Base-by-base conservation (phyloP, 257 asterid species). In the Nicotiana knightiana region DNA sequence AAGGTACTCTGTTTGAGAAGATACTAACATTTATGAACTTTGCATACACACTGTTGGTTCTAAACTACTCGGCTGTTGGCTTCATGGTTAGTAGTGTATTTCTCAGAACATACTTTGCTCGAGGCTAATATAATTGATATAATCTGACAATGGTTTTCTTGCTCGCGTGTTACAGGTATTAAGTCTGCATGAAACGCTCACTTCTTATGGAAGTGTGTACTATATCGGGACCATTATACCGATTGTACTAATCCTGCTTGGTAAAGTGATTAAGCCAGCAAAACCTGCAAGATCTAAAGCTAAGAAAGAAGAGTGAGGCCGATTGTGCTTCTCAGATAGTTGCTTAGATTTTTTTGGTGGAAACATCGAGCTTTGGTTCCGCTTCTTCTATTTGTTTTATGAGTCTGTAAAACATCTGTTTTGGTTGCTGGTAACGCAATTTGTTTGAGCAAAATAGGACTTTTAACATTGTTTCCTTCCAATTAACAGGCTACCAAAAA, bases 31-130 rank as follows among this genome's bases (percentile, higher is more conserved):
- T 92, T 16, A 46, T 84, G 59, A 96, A 92, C 92, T 94, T 96
- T 57, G 81, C 82, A 3, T 94, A 96, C 91, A 96, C 99, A 1
- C 70, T 90, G 65, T 87, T 96, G 80, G 89, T 89, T 80, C 91
- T 96, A 57, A 96, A 94, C 90, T 94, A 94, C 89, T 96, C 99
- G 3, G 77, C 89, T 53, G 89, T 96, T 32, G 98, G 99, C 84
- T 96, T 96, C 92, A 81, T 91, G 98, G 98, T 93, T 79, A 87
- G 93, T 81, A 54, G 12, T 65, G 48, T 63, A 54, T 37, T 39
- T 79, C 21, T 18, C 58, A 12, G 7, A 24, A 16, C 28, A 37
- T 39, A 54, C 61, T 73, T 24, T 48, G n/a, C 37, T 71, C 37
- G 10, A 71, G 21, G 15, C 24, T 58, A 43, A 46, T 21, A 1